Base-by-base conservation (phyloP, 768 basidiomycete genomes). In the Auriscalpium orientale region DNA sequence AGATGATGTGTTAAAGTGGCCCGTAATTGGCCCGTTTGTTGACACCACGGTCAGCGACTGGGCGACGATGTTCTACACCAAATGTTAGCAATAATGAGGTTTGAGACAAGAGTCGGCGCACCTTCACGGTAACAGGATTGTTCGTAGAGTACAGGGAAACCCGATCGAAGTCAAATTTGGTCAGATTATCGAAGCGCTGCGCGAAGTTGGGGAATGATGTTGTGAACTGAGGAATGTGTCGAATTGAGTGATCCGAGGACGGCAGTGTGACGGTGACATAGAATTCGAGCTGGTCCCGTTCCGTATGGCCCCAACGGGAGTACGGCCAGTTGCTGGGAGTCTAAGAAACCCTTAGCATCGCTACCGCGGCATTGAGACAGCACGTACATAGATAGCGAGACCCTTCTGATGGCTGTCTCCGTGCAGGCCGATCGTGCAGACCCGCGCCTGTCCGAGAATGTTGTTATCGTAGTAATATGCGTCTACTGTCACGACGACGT, bases 311-410 rank as follows among this genome's bases (percentile, higher is more conserved):
- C 28, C 28, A 28, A 49, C 56, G 20, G 53, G 33, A 12, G 56
- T 46, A 40, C 20, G 7, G 38, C 44, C 21, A 59, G 33, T 35
- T 49, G 18, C 45, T 35, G 4, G 49, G 12, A 15, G 51, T 16
- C 62, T 60, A 35, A 62, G 57, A 59, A 67, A 58, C 4, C 28
- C 28, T 28, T 28, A 28, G 28, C 28, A 28, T 28, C 28, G 28
- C 28, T 28, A 28, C 5, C 4, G 28, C 28, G 28, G 4, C 4
- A 28, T 28, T 28, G 28, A 28, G 28, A 28, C 34, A 49, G 12
- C 16, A 65, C 73, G 56, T 53, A 73, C 76, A 44, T 67, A 75
- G 54, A 76, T 67, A 0, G 75, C 74, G 13, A 75, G 60, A 18
- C 73, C 75, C 38, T 69, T 56, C 40, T 65, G 28, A 28, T 28